Percentiles rank a stretch among this genome's conserved stretches.
These are phyloP conservation scores for Ustanciosporium gigantosporum DNA, from an alignment of 1,284 basidiomycete species.

Conservation along the genomic window DNA sequence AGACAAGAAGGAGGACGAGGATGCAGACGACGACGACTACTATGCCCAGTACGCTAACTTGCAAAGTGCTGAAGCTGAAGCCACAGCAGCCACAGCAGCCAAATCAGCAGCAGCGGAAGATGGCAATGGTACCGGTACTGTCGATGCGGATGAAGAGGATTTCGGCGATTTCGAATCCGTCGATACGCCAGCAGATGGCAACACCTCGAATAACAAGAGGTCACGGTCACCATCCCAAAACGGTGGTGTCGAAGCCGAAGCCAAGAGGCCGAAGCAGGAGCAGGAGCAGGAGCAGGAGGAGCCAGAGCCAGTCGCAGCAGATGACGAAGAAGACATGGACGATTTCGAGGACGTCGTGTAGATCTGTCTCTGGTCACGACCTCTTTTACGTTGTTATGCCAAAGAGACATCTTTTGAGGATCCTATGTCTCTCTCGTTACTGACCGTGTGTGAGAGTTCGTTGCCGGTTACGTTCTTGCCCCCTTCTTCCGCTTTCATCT, in stretches of 20 bases:
- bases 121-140: neutral
- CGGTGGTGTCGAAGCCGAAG: slow-evolving; percentile 6
- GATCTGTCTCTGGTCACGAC: slow-evolving; percentile 6
- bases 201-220: slow-evolving; percentile 10
- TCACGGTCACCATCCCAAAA: slow-evolving; percentile 12
- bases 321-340: slow-evolving; percentile 48
- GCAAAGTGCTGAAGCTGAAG: slow-evolving; percentile 37
- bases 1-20: slow-evolving; percentile 27
- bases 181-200: slow-evolving; percentile 1
- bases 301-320: slow-evolving; percentile 4
- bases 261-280: slow-evolving; percentile 18
- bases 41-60: slow-evolving; percentile 54
- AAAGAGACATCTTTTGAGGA: too few species aligned
- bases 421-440: too few species aligned
- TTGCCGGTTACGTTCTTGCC: neutral
- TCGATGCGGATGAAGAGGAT: slow-evolving; percentile 26
- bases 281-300: neutral
- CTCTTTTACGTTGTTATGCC: too few species aligned
- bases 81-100: too few species aligned
- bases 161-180: slow-evolving; percentile 37
- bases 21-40: slow-evolving; percentile 52
- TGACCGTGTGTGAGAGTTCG: too few species aligned
- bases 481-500: neutral
- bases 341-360: slow-evolving; percentile 56
- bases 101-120: slow-evolving; percentile 15